Evolutionary conservation across 345 rosid species (phyloP), one percentile per base, ranked within the genome.

Genomic region (Arabis hirsuta): DNA sequence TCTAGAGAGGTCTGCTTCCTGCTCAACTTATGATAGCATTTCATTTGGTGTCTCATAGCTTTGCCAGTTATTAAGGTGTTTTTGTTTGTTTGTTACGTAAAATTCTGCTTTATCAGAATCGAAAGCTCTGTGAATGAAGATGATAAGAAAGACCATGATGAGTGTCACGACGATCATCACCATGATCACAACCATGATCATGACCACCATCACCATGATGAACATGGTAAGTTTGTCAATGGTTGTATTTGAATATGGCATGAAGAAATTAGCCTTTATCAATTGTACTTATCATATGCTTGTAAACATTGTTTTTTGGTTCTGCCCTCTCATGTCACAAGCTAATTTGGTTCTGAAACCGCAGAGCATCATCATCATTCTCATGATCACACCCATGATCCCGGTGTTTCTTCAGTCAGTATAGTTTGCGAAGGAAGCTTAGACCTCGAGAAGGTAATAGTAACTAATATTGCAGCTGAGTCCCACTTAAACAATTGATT

Each of bases 331-430:
- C 42, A 39, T 19, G 24, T 61, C 42, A 67, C 19, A 44, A 60
- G 9, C 41, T 68, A 76, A 76, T 45, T 45, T 50, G 16, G 41
- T 16, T 58, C 24, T 59, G 13, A 20, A 51, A 66, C 64, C 2
- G 68, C 73, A 95, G 99, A 86, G 38, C 93, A 87, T 82, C 89
- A 91, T 82, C 88, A 91, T 75, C 98, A 86, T 76, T 70, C 89
- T 19, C 95, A 88, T 74, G 97, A 89, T 80, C 96, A 94, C 80
- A 72, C 90, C 76, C 99, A 95, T 65, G 99, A 95, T 82, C 97
- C 96, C 2, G 93, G 93, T 50, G 93, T 95, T 80, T 82, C 99
- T 73, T 95, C 97, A 32, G 91, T 95, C 80, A 89, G 96, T 84
- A 82, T 91, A 55, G 96, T 88, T 67, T 91, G 97, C 73, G 90